Conservation (phyloP, 2,329 filamentous ascomycete genomes). For the Clonostachys solani region DNA sequence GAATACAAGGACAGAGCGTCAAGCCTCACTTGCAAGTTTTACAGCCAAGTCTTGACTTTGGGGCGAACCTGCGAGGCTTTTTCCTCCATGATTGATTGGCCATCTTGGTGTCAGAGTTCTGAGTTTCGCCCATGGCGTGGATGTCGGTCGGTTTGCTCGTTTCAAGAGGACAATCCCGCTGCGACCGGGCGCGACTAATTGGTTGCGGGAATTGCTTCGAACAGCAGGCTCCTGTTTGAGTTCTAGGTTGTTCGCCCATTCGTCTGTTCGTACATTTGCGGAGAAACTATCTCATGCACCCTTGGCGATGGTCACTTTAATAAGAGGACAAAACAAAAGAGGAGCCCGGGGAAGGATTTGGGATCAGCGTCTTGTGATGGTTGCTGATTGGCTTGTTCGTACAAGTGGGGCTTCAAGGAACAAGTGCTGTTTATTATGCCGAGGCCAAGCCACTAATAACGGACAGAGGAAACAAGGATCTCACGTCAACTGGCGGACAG, state of each 20-base stretch:
- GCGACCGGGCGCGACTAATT: too few relatives aligned
- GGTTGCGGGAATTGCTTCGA: too few relatives aligned
- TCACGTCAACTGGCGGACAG: too few relatives aligned
- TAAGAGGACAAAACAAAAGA: neutral
- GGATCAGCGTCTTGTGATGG: neutral
- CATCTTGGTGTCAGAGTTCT: conserved; percentile 7
- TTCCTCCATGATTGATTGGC: conserved; percentile 27
- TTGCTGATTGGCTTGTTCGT: conserved; percentile 14
- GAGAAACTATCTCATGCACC: neutral
- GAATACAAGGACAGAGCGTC: conserved; percentile 1
- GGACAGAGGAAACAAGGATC: too few relatives aligned
- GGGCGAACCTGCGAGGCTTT: conserved; percentile 27
- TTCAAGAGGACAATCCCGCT: neutral
- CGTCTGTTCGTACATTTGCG: neutral
- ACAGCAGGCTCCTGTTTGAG: too few relatives aligned
- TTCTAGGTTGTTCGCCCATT: neutral
- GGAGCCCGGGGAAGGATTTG: neutral
- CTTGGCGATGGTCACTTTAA: neutral
- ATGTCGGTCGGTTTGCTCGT: neutral
- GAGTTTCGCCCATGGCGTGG: conserved; percentile 3
- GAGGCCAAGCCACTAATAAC: neutral
- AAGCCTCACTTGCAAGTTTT: conserved; percentile 33
- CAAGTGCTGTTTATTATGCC: neutral
- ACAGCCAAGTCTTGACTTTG: conserved; percentile 30
- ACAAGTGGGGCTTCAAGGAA: conserved; percentile 7